Evolutionary conservation across 257 asterid genomes (phyloP), one percentile per base, ranked within the genome.

Genomic region (Przewalskia tangutica): DNA sequence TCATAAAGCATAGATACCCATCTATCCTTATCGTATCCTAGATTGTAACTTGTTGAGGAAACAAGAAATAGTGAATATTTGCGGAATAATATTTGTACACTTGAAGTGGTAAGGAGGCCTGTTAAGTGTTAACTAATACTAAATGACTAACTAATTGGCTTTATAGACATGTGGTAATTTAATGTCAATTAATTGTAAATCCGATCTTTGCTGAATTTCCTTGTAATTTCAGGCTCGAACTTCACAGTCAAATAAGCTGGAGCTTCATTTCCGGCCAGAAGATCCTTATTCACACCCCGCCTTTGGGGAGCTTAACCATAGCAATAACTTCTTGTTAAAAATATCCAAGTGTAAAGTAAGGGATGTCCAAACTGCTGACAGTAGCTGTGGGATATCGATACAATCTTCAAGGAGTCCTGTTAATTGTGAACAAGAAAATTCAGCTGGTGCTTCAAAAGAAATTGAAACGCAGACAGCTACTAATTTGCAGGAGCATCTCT

Each of bases 251-350:
- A 91, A 88, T 88, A 94, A 89, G 90, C 80, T 95, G 88, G 95
- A 94, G 88, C 89, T 95, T 68, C 88, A 83, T 84, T 95, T 95
- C 84, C 97, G 99, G 46, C 97, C 99, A 56, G 99, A 94, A 89
- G 99, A 95, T 89, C 98, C 98, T 17, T 94, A 91, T 86, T 92
- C 97, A 67, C 97, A 95, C 87, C 98, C 98, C 27, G 91, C 91
- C 46, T 89, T 91, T 50, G 99, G 97, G 79, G 91, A 90, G 81
- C 97, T 86, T 73, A 88, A 79, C 75, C 83, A 88, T 27, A 89
- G 97, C 88, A 90, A 84, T 83, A 88, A 86, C 73, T 92, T 88
- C 85, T 83, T 95, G 75, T 82, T 94, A 86, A 94, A 88, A 87
- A 85, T 95, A 80, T 86, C 95, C 77, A 94, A 85, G 84, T 89